These are phyloP conservation scores for Paratinospora sagittata DNA, from an alignment of 164 flowering plant genomes.

Conservation along the genomic window DNA sequence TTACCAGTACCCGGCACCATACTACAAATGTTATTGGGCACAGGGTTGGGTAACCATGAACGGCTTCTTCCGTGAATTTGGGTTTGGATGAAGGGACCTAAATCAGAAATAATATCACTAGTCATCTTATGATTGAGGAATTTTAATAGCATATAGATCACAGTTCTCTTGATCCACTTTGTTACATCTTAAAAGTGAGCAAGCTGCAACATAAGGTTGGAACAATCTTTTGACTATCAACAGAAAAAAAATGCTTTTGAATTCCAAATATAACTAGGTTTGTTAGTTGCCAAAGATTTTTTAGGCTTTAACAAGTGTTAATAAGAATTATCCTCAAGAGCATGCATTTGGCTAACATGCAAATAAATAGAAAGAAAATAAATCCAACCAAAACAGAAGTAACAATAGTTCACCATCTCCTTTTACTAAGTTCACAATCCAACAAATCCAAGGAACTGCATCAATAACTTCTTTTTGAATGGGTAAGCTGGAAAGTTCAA, in stretches of 20 bases:
- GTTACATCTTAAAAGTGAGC: neutral
- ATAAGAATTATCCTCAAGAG: no score
- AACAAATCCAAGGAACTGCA: no score
- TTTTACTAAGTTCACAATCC: no score
- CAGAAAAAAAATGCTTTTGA: neutral
- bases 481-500: no score
- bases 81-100: conserved; percentile 41
- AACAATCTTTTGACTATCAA: neutral
- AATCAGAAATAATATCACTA: neutral
- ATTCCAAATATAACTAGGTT: no score
- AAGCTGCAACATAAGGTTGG: neutral
- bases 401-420: no score
- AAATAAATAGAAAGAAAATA: no score
- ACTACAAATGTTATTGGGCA: conserved; percentile 45
- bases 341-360: no score
- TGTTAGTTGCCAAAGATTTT: neutral
- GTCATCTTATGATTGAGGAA: neutral
- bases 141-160: neutral
- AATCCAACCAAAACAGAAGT: no score
- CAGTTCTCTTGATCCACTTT: neutral
- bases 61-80: conserved; percentile 26
- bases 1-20: conserved; percentile 81
- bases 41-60: conserved; percentile 51
- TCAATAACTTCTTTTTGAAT: no score
- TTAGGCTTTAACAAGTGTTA: neutral